These are phyloP conservation scores for Fusarium coffeatum DNA, from an alignment of 2,329 filamentous ascomycete genomes.

Conservation along the genomic window DNA sequence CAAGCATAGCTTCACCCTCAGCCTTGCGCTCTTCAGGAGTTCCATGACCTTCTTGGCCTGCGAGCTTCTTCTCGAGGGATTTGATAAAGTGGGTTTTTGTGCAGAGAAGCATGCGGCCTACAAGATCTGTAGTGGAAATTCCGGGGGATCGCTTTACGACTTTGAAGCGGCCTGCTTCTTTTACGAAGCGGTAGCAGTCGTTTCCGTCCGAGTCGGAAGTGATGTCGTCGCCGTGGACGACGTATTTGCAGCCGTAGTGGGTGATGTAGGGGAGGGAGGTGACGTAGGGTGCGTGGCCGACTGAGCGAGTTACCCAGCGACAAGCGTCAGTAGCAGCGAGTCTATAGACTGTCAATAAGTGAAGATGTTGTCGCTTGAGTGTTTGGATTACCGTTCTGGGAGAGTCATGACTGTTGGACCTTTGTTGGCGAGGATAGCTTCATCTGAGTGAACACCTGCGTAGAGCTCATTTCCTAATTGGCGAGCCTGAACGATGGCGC, in stretches of 20 bases:
- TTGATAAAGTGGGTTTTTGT: slow-evolving; percentile 95
- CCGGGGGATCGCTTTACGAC: slow-evolving; percentile 96
- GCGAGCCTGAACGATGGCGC: slow-evolving; percentile 95
- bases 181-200: slow-evolving; percentile 98
- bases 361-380: background rate
- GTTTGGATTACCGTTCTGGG: slow-evolving; percentile 74
- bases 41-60: slow-evolving; percentile 78
- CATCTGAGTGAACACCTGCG: slow-evolving; percentile 94
- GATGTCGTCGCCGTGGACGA: slow-evolving; percentile 97
- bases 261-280: slow-evolving; percentile 93
- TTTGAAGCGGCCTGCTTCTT: slow-evolving; percentile 92
- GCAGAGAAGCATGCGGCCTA: slow-evolving; percentile 95
- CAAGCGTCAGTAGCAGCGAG: slow-evolving; percentile 93
- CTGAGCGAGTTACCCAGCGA: slow-evolving; percentile 88
- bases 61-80: slow-evolving; percentile 75
- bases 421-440: slow-evolving; percentile 96
- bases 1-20: slow-evolving; percentile 75
- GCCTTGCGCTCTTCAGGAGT: slow-evolving; percentile 73
- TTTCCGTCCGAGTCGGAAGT: slow-evolving; percentile 93
- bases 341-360: slow-evolving; percentile 57
- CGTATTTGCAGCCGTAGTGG: slow-evolving; percentile 94
- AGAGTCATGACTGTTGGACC: slow-evolving; percentile 97
- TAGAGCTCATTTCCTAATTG: slow-evolving; percentile 89
- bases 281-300: slow-evolving; percentile 92
- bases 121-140: slow-evolving; percentile 97